Percentiles rank a stretch among this genome's conserved stretches.
These are phyloP conservation scores for Aspergillus terreus DNA, from an alignment of 2,329 filamentous ascomycete species.

Conservation along the genomic window DNA sequence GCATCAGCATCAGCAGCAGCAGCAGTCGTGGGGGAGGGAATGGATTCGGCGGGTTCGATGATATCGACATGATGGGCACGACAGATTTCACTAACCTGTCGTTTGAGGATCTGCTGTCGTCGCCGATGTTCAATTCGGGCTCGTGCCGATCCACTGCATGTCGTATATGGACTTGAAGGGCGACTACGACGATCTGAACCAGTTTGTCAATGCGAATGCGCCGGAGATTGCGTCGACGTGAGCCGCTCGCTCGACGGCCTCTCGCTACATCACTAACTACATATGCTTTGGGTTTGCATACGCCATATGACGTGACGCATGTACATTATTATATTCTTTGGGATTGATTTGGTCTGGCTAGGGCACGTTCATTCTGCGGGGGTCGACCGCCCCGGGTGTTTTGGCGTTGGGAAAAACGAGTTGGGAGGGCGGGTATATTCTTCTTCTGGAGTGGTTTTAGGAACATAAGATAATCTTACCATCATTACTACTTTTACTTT, in stretches of 20 bases:
- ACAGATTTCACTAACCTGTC: slow-evolving; percentile 28
- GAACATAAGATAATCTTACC: too few relatives aligned
- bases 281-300: background rate
- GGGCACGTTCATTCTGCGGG: background rate
- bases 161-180: slow-evolving; percentile 26
- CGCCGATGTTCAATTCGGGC: slow-evolving; percentile 36
- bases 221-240: slow-evolving; percentile 37
- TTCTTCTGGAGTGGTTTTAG: too few relatives aligned
- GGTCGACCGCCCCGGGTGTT: background rate
- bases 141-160: slow-evolving; percentile 33
- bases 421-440: too few relatives aligned
- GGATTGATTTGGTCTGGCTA: slow-evolving; percentile 5
- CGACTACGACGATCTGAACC: slow-evolving; percentile 39
- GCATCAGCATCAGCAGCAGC: slow-evolving; percentile 22
- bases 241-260: background rate
- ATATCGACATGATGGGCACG: slow-evolving; percentile 30
- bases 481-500: too few relatives aligned
- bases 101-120: slow-evolving; percentile 32
- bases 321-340: slow-evolving; percentile 33
- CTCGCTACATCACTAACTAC: background rate
- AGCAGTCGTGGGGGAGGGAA: slow-evolving; percentile 20
- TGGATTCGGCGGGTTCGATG: slow-evolving; percentile 27
- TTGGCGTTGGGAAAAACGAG: background rate
- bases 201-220: slow-evolving; percentile 37
- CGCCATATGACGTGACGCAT: slow-evolving; percentile 28